Evolutionary conservation across 805 yeast species (phyloP).

Genomic region (Nematodospora valgi): DNA sequence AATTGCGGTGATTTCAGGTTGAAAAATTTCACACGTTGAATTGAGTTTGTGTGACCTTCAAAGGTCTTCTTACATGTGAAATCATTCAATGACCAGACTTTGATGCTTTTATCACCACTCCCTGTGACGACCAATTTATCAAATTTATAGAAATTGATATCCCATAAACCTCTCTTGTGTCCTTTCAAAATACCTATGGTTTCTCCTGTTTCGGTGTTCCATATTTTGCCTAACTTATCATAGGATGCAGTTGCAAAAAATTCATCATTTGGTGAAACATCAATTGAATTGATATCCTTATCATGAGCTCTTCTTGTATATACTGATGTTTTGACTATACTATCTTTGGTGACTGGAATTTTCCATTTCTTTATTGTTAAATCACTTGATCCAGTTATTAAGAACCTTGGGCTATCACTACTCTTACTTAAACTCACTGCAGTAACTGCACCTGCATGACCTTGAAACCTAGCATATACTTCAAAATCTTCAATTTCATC

Average conservation of each 20-base stretch:
- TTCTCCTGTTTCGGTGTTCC: conserved; percentile 88
- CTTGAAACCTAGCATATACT: conserved; percentile 63
- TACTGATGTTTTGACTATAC: conserved; percentile 57
- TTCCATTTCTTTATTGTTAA: conserved; percentile 84
- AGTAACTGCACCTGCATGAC: conserved; percentile 85
- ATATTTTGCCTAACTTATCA: conserved; percentile 86
- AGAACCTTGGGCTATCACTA: conserved; percentile 54
- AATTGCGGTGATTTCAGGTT: conserved; percentile 60
- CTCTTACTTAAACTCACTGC: conserved; percentile 74
- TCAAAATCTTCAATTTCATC: conserved; percentile 36
- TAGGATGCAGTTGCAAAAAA: conserved; percentile 90
- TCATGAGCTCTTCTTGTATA: conserved; percentile 96
- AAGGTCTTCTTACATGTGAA: conserved; percentile 75
- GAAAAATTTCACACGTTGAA: conserved; percentile 74
- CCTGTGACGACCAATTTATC: conserved; percentile 77
- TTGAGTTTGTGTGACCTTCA: conserved; percentile 93
- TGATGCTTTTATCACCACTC: conserved; percentile 90
- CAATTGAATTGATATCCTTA: conserved; percentile 88
- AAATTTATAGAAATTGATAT: conserved; percentile 73
- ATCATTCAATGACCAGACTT: conserved; percentile 83
- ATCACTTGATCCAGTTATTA: conserved; percentile 83
- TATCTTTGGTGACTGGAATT: conserved; percentile 45
- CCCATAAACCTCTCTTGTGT: conserved; percentile 95
- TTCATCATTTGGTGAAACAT: conserved; percentile 86
- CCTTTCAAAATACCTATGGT: conserved; percentile 80